These are phyloP conservation scores for Colletotrichum simmondsii DNA, from an alignment of 2,329 filamentous ascomycete species.

Conservation along the genomic window DNA sequence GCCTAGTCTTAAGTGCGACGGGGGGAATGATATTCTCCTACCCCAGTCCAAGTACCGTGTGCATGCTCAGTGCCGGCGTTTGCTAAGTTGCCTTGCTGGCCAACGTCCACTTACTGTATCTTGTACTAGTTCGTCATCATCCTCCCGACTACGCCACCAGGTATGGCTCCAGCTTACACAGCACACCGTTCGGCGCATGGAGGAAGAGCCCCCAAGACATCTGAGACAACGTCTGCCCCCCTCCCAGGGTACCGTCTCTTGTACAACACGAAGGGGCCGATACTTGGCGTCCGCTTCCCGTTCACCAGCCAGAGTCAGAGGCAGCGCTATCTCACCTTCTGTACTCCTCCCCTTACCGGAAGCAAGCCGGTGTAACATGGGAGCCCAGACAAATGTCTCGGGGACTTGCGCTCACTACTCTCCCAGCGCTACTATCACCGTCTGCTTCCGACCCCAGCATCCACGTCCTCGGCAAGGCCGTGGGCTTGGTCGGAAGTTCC, in stretches of 20 bases:
- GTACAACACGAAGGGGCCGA: neutral
- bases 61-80: neutral
- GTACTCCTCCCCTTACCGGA: neutral
- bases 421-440: neutral
- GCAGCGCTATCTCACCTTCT: neutral
- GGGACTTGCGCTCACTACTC: conserved; percentile 1
- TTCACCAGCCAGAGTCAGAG: neutral
- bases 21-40: neutral
- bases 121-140: neutral
- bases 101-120: neutral
- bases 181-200: neutral
- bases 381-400: conserved; percentile 20
- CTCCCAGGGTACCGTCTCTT: neutral
- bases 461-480: conserved; percentile 19
- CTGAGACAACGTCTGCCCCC: neutral
- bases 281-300: neutral
- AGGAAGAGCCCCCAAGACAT: neutral
- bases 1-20: neutral
- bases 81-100: neutral
- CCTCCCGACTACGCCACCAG: neutral
- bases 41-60: neutral
- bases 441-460: conserved; percentile 9
- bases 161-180: neutral
- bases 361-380: neutral
- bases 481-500: neutral